Conservation (phyloP, 768 basidiomycete genomes). For the Lactarius sanguifluus region DNA sequence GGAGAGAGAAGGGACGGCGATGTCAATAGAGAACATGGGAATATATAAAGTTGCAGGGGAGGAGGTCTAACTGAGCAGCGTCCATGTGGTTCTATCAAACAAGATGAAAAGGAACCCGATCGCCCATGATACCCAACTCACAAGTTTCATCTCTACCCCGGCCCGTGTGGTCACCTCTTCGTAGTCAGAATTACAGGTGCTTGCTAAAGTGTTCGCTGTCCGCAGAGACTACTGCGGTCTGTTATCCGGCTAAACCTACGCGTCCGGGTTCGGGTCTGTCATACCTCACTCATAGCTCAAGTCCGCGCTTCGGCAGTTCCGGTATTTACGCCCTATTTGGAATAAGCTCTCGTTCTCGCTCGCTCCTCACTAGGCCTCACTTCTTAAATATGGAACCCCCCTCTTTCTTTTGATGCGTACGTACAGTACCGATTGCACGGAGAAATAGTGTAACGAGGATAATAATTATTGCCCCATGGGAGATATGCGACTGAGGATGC, state of each 20-base stretch:
- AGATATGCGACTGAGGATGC: not conserved
- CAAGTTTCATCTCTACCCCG: not conserved
- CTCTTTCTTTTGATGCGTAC: not conserved
- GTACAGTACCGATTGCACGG: not conserved
- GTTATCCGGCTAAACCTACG: not conserved
- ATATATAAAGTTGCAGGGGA: not conserved
- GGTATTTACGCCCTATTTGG: not conserved
- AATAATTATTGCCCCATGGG: not conserved
- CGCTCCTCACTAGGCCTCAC: no score
- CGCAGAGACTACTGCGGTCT: no score
- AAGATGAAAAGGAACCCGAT: not conserved
- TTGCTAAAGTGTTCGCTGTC: not conserved
- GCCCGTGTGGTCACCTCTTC: not conserved
- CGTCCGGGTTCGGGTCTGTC: not conserved
- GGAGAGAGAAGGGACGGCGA: not conserved
- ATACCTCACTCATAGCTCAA: not conserved
- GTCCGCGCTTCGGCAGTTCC: not conserved
- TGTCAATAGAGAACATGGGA: not conserved
- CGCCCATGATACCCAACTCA: not conserved
- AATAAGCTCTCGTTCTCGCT: not conserved
- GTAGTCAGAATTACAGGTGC: not conserved
- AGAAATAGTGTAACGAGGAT: not conserved
- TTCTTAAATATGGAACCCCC: no score
- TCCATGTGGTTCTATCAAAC: conserved; percentile 4
- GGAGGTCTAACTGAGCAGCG: not conserved